Base-by-base conservation (phyloP, 2,329 filamentous ascomycete species). In the Pezicula radicicola region DNA sequence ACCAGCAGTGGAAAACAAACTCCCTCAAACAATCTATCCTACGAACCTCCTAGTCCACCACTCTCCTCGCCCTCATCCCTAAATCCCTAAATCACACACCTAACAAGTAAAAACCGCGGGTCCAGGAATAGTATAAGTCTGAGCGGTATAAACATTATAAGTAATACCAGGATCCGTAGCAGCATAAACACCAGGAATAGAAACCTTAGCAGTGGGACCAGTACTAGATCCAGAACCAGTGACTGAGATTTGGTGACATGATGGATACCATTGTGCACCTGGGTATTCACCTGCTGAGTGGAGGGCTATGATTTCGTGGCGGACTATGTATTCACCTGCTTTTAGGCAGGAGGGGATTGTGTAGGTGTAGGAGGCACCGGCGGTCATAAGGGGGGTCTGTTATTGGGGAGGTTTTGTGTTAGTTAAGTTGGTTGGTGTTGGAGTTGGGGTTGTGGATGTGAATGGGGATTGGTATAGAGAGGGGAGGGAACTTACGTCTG, bases 321-420 rank as follows among this genome's bases (percentile, higher is more conserved):
- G 64, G 28, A 68, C 46, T 42, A 69, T 60, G 44, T 69, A 67
- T 47, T 72, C 67, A 10, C 71, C 71, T 2, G 75, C 68, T 4
- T 76, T 73, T 51, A 80, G 71, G 66, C 74, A 77, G 36, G 67
- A 61, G 42, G 78, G 78, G 53, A 81, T 65, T 54, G 68, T 68
- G 65, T 79, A 75, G 59, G 71, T 75, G 50, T 55, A 55, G 18
- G 28, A 35, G 10, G 27, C 18, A 1, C 49, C 46, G 5, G 53
- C 53, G 1, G 41, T 50, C 41, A 48, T 53, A 39, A 57, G 42
- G 19, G 51, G 53, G 8, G 50, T 53, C 42, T 45, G 27, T n/a
- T 27, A 16, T 28, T 25, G 19, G 9, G 13, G 21, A 5, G 21
- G 21, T 3, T 21, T 21, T 21, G 21, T 25, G 19, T 13, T 28